These are phyloP conservation scores for Kluyveromyces dobzhanskii DNA, from an alignment of 805 yeast genomes.

Conservation along the genomic window DNA sequence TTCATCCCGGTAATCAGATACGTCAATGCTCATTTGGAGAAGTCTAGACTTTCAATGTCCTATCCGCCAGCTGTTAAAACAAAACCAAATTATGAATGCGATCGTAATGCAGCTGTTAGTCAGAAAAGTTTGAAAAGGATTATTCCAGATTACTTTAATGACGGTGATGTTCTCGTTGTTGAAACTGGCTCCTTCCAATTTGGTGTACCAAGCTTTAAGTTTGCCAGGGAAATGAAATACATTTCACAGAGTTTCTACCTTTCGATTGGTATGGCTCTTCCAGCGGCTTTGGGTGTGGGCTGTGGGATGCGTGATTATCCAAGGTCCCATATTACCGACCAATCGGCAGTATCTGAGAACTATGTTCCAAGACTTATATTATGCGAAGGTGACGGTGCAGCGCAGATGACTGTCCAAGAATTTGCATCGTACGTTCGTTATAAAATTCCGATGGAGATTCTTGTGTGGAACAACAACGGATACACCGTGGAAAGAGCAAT, in stretches of 20 bases:
- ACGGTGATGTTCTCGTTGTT: constrained; percentile 62
- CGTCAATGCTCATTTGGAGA: constrained; percentile 33
- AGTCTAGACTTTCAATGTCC: constrained; percentile 14
- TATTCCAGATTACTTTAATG: constrained; percentile 39
- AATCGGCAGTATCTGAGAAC: constrained; percentile 9
- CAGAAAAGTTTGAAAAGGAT: constrained; percentile 38
- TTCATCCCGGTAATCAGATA: constrained; percentile 43
- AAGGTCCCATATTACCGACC: constrained; percentile 24
- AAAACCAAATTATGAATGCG: not conserved
- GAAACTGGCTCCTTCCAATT: constrained; percentile 84
- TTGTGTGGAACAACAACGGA: constrained; percentile 77
- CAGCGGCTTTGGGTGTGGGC: constrained; percentile 77
- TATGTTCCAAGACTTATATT: constrained; percentile 51
- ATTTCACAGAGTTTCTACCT: constrained; percentile 70
- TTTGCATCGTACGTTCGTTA: constrained; percentile 54
- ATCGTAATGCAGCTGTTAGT: constrained; percentile 26
- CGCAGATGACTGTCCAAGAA: constrained; percentile 92
- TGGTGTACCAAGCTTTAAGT: constrained; percentile 57
- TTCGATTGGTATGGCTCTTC: constrained; percentile 84
- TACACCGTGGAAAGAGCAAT: constrained; percentile 86
- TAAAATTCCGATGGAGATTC: constrained; percentile 55
- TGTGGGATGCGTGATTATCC: constrained; percentile 55
- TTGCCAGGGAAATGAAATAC: constrained; percentile 45
- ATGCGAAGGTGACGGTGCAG: constrained; percentile 88
- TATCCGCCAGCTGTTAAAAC: constrained; percentile 9